Evolutionary conservation across 371 early-diverging fungal species (phyloP), one percentile per base, ranked within the genome.

Genomic region (Mucor lusitanicus): DNA sequence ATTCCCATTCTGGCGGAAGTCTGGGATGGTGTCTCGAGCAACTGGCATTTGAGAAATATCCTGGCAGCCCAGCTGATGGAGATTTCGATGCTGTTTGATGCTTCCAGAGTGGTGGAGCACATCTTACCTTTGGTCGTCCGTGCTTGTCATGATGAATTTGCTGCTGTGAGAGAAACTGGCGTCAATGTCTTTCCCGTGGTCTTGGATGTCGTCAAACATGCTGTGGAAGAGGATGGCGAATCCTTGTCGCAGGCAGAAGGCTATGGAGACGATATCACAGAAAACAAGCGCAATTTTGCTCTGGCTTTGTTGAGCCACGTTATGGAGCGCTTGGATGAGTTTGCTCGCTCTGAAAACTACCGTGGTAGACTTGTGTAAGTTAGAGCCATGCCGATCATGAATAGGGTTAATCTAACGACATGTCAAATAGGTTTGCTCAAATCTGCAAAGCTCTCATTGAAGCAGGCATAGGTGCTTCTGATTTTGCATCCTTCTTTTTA

Each of bases 41-140:
- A 88, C 54, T 88, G 88, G 88, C 76, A 86, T 23, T 56, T 87
- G 27, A 72, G 88, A 28, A 86, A 88, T 54, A 80, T 83, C 5
- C 65, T 88, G 54, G 85, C 85, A 1, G 83, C 72, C 13, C 88
- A 88, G 35, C 53, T 88, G 17, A 75, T 82, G 6, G 76, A 74
- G 6, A 78, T 88, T 33, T 83, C 87, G 4, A 61, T 82, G 30
- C 60, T 85, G 7, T 82, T 85, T 53, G 86, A 86, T 37, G 85
- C 83, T 6, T 75, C 77, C 8, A 81, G 81, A 32, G 75, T 88
- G 6, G 73, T 86, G 5, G 78, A 84, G 35, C 77, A 84, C 42
- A 68, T 88, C 6, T 61, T 88, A 32, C 88, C 88, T 8, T 44
- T 88, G 42, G 80, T 83, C 0, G 77, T 86, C 32, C 76, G 83